Evolutionary conservation across 805 yeast species (phyloP).

Genomic region (Isabelozyma rhagii): DNA sequence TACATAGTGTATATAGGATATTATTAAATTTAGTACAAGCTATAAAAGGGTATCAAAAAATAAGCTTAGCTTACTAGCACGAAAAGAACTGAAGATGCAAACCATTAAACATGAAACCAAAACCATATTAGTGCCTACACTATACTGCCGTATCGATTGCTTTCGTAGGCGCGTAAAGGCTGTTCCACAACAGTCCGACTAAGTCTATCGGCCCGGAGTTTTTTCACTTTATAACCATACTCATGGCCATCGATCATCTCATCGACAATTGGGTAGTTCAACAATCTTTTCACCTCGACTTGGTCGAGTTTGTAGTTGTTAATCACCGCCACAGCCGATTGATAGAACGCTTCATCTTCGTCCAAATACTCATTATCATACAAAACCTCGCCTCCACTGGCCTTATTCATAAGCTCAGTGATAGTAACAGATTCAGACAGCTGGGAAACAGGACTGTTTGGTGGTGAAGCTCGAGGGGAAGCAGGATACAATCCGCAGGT

Average conservation of each 20-base stretch:
- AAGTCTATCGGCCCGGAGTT: slow-evolving; percentile 26
- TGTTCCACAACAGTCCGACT: slow-evolving; percentile 8
- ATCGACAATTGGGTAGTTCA: slow-evolving; percentile 45
- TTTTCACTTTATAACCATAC: slow-evolving; percentile 40
- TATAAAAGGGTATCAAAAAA: neutral
- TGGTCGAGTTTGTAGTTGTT: slow-evolving; percentile 34
- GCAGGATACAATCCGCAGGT: slow-evolving; percentile 27
- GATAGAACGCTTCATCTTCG: slow-evolving; percentile 36
- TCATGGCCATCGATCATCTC: slow-evolving; percentile 37
- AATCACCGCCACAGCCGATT: slow-evolving; percentile 25
- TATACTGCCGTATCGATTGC: slow-evolving; percentile 24
- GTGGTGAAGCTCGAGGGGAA: slow-evolving; percentile 23
- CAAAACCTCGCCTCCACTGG: slow-evolving; percentile 13
- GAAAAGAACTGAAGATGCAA: neutral
- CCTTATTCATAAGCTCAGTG: slow-evolving; percentile 19
- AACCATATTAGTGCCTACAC: no score
- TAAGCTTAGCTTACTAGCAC: neutral
- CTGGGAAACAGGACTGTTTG: slow-evolving; percentile 12
- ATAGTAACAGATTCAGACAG: slow-evolving; percentile 10
- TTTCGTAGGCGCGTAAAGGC: slow-evolving; percentile 7
- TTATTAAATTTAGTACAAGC: no score
- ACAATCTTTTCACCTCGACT: slow-evolving; percentile 26
- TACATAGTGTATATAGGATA: neutral
- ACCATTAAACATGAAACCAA: slow-evolving; percentile 8
- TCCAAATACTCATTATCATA: slow-evolving; percentile 33